Conservation (phyloP, 768 basidiomycete species). For the Austroboletus eburneus region DNA sequence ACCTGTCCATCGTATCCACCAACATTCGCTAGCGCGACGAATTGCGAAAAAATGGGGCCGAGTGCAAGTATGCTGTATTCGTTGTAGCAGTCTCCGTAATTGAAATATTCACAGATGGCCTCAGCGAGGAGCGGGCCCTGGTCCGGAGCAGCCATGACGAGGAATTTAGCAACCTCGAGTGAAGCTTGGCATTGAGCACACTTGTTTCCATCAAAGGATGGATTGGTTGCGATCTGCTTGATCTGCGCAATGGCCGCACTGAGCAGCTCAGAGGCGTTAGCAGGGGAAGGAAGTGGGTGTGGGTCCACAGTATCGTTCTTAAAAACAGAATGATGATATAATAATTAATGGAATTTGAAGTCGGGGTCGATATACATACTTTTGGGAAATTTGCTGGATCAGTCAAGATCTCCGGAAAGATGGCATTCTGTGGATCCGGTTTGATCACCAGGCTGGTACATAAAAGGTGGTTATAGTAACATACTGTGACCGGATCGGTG, state of each 20-base stretch:
- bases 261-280: conserved; percentile 31
- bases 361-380: conserved; percentile 17
- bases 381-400: conserved; percentile 54
- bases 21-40: conserved; percentile 41
- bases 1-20: conserved; percentile 48
- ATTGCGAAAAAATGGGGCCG: conserved; percentile 42
- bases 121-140: conserved; percentile 39
- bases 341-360: neutral
- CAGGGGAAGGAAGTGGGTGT: conserved; percentile 37
- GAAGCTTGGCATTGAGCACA: conserved; percentile 37
- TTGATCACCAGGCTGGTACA: neutral
- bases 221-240: conserved; percentile 31
- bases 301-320: conserved; percentile 43
- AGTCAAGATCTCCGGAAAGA: conserved; percentile 55
- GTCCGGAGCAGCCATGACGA: conserved; percentile 39
- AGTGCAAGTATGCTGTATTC: conserved; percentile 32
- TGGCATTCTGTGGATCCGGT: conserved; percentile 38
- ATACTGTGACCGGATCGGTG: conserved; percentile 60
- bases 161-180: conserved; percentile 39
- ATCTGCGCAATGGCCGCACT: conserved; percentile 36
- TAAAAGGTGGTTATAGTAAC: conserved; percentile 8
- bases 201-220: conserved; percentile 33
- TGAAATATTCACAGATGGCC: conserved; percentile 39
- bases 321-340: neutral
- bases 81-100: conserved; percentile 33